These are phyloP conservation scores for Fusarium compactum DNA, from an alignment of 2,329 filamentous ascomycete genomes.

Conservation along the genomic window DNA sequence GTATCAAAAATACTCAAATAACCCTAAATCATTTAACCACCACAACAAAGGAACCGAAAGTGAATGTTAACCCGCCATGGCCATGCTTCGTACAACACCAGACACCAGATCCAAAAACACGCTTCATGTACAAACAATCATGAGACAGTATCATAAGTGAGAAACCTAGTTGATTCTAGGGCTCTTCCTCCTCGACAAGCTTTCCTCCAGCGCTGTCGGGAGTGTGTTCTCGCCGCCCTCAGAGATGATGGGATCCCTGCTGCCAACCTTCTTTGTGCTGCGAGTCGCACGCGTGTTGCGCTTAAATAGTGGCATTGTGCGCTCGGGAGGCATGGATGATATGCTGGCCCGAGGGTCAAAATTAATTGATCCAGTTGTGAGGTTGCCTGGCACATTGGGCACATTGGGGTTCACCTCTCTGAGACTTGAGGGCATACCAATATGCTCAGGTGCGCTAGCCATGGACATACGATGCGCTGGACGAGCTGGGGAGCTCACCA, in stretches of 20 bases:
- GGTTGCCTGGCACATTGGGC: slow-evolving; percentile 60
- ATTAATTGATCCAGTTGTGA: slow-evolving; percentile 52
- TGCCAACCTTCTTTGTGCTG: slow-evolving; percentile 50
- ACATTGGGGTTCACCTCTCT: slow-evolving; percentile 68
- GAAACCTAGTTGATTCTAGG: slow-evolving; percentile 58
- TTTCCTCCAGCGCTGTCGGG: slow-evolving; percentile 59
- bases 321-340: slow-evolving; percentile 56
- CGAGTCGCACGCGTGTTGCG: slow-evolving; percentile 55
- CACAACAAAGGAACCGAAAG: slow-evolving; percentile 26
- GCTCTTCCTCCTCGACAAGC: slow-evolving; percentile 65
- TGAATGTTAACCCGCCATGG: slow-evolving; percentile 10
- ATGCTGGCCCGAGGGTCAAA: slow-evolving; percentile 60
- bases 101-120: slow-evolving; percentile 34
- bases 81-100: slow-evolving; percentile 21
- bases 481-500: slow-evolving; percentile 50
- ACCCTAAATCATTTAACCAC: slow-evolving; percentile 41
- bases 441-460: slow-evolving; percentile 45
- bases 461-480: slow-evolving; percentile 48
- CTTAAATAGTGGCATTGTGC: slow-evolving; percentile 63
- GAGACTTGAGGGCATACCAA: slow-evolving; percentile 58
- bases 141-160: background rate
- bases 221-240: slow-evolving; percentile 67
- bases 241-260: slow-evolving; percentile 44
- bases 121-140: background rate
- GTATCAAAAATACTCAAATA: slow-evolving; percentile 53